phyloP scores from a whole-genome alignment of 768 basidiomycete genomes.

The Nidula microcarpa region DNA sequence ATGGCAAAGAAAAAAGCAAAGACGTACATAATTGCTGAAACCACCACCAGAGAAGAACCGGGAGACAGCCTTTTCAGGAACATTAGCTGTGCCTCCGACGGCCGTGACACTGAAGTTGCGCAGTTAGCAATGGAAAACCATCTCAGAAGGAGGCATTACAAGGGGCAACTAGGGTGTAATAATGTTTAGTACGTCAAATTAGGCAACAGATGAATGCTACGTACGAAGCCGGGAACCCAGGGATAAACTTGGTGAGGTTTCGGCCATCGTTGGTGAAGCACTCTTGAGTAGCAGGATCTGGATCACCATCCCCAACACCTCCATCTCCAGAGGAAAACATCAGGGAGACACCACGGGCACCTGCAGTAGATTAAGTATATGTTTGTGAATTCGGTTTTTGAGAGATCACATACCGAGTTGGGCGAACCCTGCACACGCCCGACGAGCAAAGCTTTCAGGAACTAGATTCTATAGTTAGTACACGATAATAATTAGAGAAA shows the following conservation, averaged over 20 bases:
- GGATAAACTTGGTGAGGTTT: slow-evolving; percentile 49
- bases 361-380: slow-evolving; percentile 19
- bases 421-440: slow-evolving; percentile 55
- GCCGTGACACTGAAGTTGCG: slow-evolving; percentile 50
- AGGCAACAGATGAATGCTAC: slow-evolving; percentile 1
- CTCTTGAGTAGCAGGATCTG: slow-evolving; percentile 42
- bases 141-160: slow-evolving; percentile 23
- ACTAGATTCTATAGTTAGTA: slow-evolving; percentile 26
- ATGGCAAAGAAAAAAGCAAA: too few species aligned
- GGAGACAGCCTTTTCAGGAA: slow-evolving; percentile 52
- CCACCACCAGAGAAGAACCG: slow-evolving; percentile 66
- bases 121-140: background rate
- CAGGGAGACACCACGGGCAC: slow-evolving; percentile 60
- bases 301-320: slow-evolving; percentile 61
- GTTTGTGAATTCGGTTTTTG: background rate
- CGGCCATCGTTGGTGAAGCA: slow-evolving; percentile 60
- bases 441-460: slow-evolving; percentile 46
- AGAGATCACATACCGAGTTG: slow-evolving; percentile 42
- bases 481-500: too few species aligned
- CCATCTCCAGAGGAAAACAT: slow-evolving; percentile 62
- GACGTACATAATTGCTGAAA: slow-evolving; percentile 61
- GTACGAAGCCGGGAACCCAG: slow-evolving; percentile 55
- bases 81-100: slow-evolving; percentile 55
- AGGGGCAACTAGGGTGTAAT: slow-evolving; percentile 33
- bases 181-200: too few species aligned